Conservation (phyloP, 2,329 filamentous ascomycete genomes). For the Cladophialophora immunda region DNA sequence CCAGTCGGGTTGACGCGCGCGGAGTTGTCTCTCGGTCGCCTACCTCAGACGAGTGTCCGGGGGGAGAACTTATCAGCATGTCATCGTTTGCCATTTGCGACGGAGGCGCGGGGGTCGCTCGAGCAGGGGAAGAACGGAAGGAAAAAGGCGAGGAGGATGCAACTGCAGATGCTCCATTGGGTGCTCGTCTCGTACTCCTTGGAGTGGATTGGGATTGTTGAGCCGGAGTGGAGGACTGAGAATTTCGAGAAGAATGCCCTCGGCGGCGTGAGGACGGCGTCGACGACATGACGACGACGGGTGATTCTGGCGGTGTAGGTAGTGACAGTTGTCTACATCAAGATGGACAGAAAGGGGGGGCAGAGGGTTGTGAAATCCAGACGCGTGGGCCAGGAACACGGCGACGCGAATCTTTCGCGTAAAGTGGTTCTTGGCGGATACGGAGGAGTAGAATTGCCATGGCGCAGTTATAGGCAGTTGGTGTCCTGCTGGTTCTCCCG, state of each 20-base stretch:
- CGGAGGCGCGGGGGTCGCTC: slow-evolving; percentile 50
- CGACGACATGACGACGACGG: slow-evolving; percentile 44
- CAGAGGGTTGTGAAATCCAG: slow-evolving; percentile 1
- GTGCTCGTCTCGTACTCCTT: slow-evolving; percentile 47
- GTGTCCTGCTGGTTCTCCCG: too few relatives aligned
- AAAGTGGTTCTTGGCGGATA: slow-evolving; percentile 21
- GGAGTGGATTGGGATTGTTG: slow-evolving; percentile 45
- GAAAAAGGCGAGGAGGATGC: slow-evolving; percentile 82
- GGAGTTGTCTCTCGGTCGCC: slow-evolving; percentile 56
- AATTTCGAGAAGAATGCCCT: slow-evolving; percentile 51
- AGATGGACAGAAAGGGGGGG: background rate
- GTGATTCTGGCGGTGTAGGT: slow-evolving; percentile 1
- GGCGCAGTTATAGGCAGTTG: background rate
- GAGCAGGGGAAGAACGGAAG: slow-evolving; percentile 70
- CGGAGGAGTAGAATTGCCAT: background rate
- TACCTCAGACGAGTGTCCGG: slow-evolving; percentile 50
- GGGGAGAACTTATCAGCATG: slow-evolving; percentile 60
- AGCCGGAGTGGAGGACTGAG: slow-evolving; percentile 51
- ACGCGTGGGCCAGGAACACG: slow-evolving; percentile 4
- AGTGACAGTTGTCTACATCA: background rate
- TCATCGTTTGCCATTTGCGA: slow-evolving; percentile 45
- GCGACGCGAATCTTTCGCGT: slow-evolving; percentile 14
- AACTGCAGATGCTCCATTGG: slow-evolving; percentile 46
- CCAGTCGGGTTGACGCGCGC: slow-evolving; percentile 47
- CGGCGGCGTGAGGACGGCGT: slow-evolving; percentile 54